These are phyloP conservation scores for Platismatia glauca DNA, from an alignment of 495 filamentous ascomycete species.

Conservation along the genomic window DNA sequence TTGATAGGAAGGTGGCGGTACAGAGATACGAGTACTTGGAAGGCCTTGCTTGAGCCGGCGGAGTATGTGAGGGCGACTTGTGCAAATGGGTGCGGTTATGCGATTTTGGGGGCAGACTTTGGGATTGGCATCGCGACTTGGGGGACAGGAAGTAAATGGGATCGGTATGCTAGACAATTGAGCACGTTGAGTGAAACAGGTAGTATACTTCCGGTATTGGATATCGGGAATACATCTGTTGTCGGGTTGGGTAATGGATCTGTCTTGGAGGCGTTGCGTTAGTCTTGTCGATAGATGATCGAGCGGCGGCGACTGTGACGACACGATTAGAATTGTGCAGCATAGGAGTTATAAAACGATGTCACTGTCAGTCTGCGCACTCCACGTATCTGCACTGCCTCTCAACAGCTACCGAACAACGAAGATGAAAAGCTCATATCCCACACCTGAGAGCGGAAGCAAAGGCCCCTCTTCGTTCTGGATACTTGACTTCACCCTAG, in stretches of 20 bases:
- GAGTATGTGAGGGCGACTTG: constrained; percentile 7
- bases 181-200: not conserved
- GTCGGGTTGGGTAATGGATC: not conserved
- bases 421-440: not conserved
- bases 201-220: not conserved
- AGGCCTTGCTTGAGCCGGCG: constrained; percentile 1
- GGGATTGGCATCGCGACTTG: constrained; percentile 1
- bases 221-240: not conserved
- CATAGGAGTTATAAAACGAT: too few species aligned
- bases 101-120: not conserved
- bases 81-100: constrained; percentile 6
- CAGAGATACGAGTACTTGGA: constrained; percentile 3
- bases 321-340: not conserved
- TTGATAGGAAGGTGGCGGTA: not conserved
- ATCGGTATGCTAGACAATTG: not conserved
- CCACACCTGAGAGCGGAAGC: not conserved
- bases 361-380: not conserved
- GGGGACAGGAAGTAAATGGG: constrained; percentile 8
- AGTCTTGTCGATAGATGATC: not conserved
- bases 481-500: not conserved
- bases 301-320: not conserved
- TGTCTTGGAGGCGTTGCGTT: not conserved
- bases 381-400: not conserved
- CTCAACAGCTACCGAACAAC: not conserved
- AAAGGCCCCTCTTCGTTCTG: not conserved